These are phyloP conservation scores for Pichia sp. DNA, from an alignment of 1,139 yeast species.

Conservation along the genomic window DNA sequence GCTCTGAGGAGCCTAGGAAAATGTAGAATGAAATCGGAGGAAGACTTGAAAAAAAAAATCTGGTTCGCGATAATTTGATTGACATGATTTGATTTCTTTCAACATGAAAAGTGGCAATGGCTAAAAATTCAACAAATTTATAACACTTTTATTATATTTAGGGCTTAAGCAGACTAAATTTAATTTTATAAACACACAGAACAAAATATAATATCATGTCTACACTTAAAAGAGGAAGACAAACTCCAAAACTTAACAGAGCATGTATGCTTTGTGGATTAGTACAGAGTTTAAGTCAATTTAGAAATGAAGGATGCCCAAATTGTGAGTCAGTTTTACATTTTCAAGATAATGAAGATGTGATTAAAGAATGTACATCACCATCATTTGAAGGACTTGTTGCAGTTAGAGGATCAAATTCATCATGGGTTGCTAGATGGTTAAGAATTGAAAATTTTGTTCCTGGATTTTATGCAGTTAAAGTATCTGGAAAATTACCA, in stretches of 20 bases:
- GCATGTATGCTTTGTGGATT: constrained; percentile 98
- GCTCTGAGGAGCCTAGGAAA: too few relatives aligned
- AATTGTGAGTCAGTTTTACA: constrained; percentile 86
- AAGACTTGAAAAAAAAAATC: too few relatives aligned
- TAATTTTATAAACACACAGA: neutral
- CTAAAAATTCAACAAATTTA: too few relatives aligned
- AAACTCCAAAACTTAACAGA: constrained; percentile 60
- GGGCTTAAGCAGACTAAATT: too few relatives aligned
- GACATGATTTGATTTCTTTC: too few relatives aligned
- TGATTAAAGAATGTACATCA: constrained; percentile 87
- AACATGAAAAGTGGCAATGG: too few relatives aligned
- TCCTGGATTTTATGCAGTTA: constrained; percentile 89
- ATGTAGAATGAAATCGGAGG: too few relatives aligned
- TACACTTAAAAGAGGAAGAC: constrained; percentile 28
- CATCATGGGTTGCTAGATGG: constrained; percentile 98
- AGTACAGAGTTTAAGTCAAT: constrained; percentile 67
- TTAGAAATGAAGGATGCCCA: constrained; percentile 89
- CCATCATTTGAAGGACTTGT: constrained; percentile 96
- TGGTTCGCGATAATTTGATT: too few relatives aligned
- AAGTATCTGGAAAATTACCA: constrained; percentile 87
- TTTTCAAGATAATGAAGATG: constrained; percentile 66
- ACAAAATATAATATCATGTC: too few relatives aligned
- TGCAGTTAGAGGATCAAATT: constrained; percentile 79
- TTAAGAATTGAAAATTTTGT: constrained; percentile 83
- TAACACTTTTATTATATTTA: too few relatives aligned